These are phyloP conservation scores for Ordospora colligata DNA, from an alignment of 371 early-diverging fungal species.

Conservation along the genomic window DNA sequence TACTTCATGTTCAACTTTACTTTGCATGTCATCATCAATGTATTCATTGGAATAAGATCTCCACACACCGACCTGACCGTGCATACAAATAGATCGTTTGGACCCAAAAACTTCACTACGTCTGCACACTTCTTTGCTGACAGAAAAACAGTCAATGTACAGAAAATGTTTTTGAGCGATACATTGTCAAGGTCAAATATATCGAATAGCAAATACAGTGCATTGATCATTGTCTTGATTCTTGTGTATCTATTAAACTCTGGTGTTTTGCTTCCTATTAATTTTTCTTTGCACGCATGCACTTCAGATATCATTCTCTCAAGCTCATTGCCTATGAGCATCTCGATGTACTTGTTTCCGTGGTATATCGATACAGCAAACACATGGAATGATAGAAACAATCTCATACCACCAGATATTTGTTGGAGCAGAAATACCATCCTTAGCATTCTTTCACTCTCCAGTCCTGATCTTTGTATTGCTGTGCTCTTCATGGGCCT, in stretches of 20 bases:
- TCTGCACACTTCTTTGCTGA: not conserved
- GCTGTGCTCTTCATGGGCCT: not conserved
- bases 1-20: slow-evolving; percentile 4
- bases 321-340: not conserved
- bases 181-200: not conserved
- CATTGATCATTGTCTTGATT: not conserved
- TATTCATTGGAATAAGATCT: not conserved
- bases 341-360: not conserved
- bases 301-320: not conserved
- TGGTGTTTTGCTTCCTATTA: too few species aligned
- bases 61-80: not conserved
- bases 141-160: not conserved
- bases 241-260: not conserved
- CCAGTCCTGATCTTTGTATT: not conserved
- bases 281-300: not conserved
- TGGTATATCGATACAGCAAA: slow-evolving; percentile 7
- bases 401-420: not conserved
- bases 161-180: not conserved
- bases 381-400: slow-evolving; percentile 2
- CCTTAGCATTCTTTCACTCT: not conserved
- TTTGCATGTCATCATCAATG: slow-evolving; percentile 2
- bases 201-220: not conserved
- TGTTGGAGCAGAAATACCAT: not conserved
- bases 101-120: not conserved
- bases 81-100: not conserved